These are phyloP conservation scores for Geotrichum carabidarum DNA, from an alignment of 1,139 yeast species.

Conservation along the genomic window DNA sequence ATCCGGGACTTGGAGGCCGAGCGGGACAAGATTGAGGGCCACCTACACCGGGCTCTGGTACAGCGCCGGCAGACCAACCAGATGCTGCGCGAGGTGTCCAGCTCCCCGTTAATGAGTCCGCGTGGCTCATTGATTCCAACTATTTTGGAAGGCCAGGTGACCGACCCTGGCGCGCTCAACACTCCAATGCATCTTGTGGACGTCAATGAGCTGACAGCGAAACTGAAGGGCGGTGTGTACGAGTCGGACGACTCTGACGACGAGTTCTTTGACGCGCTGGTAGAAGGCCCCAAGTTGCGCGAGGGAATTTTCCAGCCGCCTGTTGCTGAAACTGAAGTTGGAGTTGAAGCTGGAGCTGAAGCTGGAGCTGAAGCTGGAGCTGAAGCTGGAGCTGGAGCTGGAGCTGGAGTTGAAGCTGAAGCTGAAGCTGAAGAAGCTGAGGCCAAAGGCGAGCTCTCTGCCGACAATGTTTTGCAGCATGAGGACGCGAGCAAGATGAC, in stretches of 20 bases:
- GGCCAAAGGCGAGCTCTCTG: not conserved
- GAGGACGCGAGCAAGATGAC: slow-evolving; percentile 28
- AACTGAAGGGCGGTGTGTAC: slow-evolving; percentile 36
- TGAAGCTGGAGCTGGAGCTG: slow-evolving; percentile 4
- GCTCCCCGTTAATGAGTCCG: not conserved
- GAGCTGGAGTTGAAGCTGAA: slow-evolving; percentile 17
- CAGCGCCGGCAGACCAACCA: slow-evolving; percentile 66
- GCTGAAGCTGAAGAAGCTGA: slow-evolving; percentile 24
- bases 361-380: slow-evolving; percentile 9
- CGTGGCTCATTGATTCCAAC: not conserved
- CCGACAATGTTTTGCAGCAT: not conserved
- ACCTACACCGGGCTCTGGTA: slow-evolving; percentile 61
- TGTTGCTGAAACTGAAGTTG: not conserved
- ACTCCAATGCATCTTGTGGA: slow-evolving; percentile 88
- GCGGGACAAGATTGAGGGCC: slow-evolving; percentile 67
- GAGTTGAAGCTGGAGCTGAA: not conserved
- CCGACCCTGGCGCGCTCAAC: slow-evolving; percentile 54
- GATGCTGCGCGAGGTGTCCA: slow-evolving; percentile 35
- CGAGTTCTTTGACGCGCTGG: slow-evolving; percentile 78
- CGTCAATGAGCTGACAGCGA: slow-evolving; percentile 16
- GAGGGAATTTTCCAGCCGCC: not conserved
- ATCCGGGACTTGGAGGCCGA: slow-evolving; percentile 80
- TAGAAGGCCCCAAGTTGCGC: slow-evolving; percentile 21
- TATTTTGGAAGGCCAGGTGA: slow-evolving; percentile 38
- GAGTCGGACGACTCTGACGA: slow-evolving; percentile 58